Conservation (phyloP, 2,329 filamentous ascomycete species). For the Aspergillus fructus region DNA sequence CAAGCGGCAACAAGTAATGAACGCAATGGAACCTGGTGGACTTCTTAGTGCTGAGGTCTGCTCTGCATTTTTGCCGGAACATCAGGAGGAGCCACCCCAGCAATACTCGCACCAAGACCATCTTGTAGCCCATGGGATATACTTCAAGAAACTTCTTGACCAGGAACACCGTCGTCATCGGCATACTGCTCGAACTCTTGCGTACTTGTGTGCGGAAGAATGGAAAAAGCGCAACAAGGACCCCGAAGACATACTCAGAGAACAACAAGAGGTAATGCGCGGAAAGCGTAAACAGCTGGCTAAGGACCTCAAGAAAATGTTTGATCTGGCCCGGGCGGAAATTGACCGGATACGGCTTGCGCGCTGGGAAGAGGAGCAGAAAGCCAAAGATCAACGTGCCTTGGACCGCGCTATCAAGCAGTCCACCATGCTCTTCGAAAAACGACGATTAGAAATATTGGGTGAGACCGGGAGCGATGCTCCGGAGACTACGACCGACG, state of each 20-base stretch:
- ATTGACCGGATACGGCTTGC: constrained; percentile 57
- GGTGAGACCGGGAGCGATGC: constrained; percentile 64
- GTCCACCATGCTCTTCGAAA: constrained; percentile 51
- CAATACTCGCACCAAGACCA: constrained; percentile 90
- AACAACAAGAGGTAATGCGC: constrained; percentile 68
- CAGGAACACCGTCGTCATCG: constrained; percentile 77
- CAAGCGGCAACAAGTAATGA: constrained; percentile 67
- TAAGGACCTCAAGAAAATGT: constrained; percentile 61
- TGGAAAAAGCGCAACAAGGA: constrained; percentile 44
- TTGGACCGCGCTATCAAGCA: constrained; percentile 54
- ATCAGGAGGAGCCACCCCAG: constrained; percentile 68
- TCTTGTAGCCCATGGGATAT: constrained; percentile 72
- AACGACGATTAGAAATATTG: constrained; percentile 42
- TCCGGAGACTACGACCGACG: constrained; percentile 69
- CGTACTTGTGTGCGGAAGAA: constrained; percentile 51
- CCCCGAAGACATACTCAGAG: constrained; percentile 74
- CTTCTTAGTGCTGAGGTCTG: constrained; percentile 69
- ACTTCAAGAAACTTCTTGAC: constrained; percentile 77
- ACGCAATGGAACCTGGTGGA: constrained; percentile 73
- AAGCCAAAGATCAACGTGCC: constrained; percentile 52
- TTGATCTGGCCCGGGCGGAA: constrained; percentile 58
- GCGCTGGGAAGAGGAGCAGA: constrained; percentile 59
- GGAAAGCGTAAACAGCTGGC: constrained; percentile 71
- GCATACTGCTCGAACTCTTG: constrained; percentile 73
- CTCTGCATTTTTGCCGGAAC: constrained; percentile 70